Base-by-base conservation (phyloP, 192 early-diverging fungal species). In the Coemansia biformis region DNA sequence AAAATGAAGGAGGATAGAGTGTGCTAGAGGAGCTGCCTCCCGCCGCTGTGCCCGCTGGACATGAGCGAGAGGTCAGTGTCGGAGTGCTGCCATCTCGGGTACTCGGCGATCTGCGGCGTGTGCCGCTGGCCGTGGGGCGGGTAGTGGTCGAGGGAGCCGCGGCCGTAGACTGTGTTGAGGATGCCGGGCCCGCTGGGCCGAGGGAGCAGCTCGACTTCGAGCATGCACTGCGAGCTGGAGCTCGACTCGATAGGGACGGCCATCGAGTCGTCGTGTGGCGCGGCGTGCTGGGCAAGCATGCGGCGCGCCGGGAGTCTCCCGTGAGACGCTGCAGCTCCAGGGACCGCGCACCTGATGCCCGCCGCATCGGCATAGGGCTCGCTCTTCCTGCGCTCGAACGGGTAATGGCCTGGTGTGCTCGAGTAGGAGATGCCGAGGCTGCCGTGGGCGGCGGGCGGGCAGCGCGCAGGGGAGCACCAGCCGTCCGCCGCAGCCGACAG, bases 1-100 rank as follows among this genome's bases (percentile, higher is more conserved):
- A 26, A 26, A 26, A n/a, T n/a, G n/a, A n/a, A n/a, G n/a, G n/a
- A n/a, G n/a, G 24, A 26, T 6, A 26, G 24, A 26, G 24, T 26
- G 24, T 6, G 24, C 45, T 58, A 54, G 15, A 66, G 56, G 8
- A 53, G 55, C 11, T 46, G 55, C 13, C 63, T 42, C 13, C 46
- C 57, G 1, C 55, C 55, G 22, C 63, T 66, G 28, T 32, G 59
- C 3, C 56, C 52, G 39, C 56, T 54, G 26, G 63, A 66, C 11
- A 45, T 26, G n/a, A 54, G 40, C 11, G 63, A 66, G 15, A 66
- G 51, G 39, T 66, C 57, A 14, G 63, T 66, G 32, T 66, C 63
- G 6, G 63, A 66, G 46, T 50, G 46, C 38, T 66, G 63, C 63
- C 63, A 66, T 19, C 57, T 49, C 28, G 54, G 56, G 26, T 32